Conservation (phyloP, 176 grass and related monocot species). For the Bromus sterilis region DNA sequence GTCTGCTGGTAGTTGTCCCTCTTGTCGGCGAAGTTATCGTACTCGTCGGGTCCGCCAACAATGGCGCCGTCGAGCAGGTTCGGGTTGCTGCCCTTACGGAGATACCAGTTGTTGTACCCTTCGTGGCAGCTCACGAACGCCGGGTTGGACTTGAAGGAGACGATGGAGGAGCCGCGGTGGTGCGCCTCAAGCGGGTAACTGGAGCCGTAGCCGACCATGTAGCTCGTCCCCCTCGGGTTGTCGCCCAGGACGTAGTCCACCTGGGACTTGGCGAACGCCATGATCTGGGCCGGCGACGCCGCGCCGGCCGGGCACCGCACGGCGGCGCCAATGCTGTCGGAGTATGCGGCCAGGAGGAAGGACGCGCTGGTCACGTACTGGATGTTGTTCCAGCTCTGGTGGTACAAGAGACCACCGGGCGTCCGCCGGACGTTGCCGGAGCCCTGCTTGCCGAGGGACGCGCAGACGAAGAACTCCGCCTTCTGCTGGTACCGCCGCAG, state of each 20-base stretch:
- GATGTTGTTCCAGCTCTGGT: constrained; percentile 78
- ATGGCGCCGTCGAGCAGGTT: constrained; percentile 79
- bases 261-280: constrained; percentile 62
- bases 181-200: constrained; percentile 60
- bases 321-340: constrained; percentile 49
- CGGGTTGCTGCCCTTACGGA: constrained; percentile 41
- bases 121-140: constrained; percentile 61
- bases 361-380: constrained; percentile 80
- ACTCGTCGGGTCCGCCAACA: constrained; percentile 63
- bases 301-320: constrained; percentile 28
- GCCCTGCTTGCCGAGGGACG: constrained; percentile 56
- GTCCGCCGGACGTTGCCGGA: constrained; percentile 44
- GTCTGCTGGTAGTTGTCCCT: constrained; percentile 92
- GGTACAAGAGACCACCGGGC: constrained; percentile 63
- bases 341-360: constrained; percentile 68
- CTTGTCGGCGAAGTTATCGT: constrained; percentile 70
- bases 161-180: constrained; percentile 80
- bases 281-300: constrained; percentile 32
- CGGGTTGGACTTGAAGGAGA: constrained; percentile 47
- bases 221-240: constrained; percentile 83
- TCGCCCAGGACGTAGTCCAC: constrained; percentile 79
- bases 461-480: constrained; percentile 67
- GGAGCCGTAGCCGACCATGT: constrained; percentile 78
- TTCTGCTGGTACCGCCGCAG: constrained; percentile 63
- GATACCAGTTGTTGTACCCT: constrained; percentile 53